Percentiles rank a stretch among this genome's conserved stretches.
phyloP scores from a whole-genome alignment of 352 stramenopile genomes.

The Phytopythium oedochilum region DNA sequence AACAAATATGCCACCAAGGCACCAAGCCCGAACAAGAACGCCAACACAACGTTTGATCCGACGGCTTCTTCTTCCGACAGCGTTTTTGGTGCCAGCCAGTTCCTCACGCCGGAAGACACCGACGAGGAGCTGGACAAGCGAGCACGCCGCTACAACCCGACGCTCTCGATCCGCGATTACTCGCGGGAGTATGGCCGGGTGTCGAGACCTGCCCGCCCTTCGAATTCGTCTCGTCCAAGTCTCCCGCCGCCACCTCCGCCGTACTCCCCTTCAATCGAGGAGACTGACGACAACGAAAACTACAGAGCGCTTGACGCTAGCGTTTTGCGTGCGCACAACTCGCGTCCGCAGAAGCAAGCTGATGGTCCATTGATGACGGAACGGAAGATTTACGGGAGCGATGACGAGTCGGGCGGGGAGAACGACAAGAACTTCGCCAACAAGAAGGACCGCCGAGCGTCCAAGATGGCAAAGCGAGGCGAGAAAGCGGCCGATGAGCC shows the following conservation, averaged over 20 bases:
- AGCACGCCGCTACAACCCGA: slow-evolving; percentile 28
- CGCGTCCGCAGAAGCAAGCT: not conserved
- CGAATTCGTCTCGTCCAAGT: not conserved
- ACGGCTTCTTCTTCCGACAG: slow-evolving; percentile 18
- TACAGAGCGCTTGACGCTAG: slow-evolving; percentile 18
- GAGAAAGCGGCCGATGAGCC: not conserved
- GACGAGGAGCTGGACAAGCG: slow-evolving; percentile 33
- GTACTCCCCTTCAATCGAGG: slow-evolving; percentile 17
- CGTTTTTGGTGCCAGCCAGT: slow-evolving; percentile 26
- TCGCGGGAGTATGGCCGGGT: slow-evolving; percentile 1
- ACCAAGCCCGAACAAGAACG: not conserved
- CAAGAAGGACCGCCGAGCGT: not conserved
- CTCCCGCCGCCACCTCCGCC: slow-evolving; percentile 17
- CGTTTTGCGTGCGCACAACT: slow-evolving; percentile 18
- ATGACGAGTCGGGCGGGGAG: not conserved
- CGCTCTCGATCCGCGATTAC: slow-evolving; percentile 17
- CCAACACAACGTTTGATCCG: slow-evolving; percentile 6
- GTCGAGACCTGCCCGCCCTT: not conserved
- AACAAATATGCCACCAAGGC: slow-evolving; percentile 13
- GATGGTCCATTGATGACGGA: not conserved
- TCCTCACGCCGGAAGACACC: slow-evolving; percentile 24
- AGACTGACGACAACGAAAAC: slow-evolving; percentile 14
- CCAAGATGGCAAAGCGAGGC: not conserved
- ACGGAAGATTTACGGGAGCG: not conserved
- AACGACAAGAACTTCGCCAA: slow-evolving; percentile 4